Conservation (phyloP, 352 stramenopile genomes). For the Globisporangium viniferum region DNA sequence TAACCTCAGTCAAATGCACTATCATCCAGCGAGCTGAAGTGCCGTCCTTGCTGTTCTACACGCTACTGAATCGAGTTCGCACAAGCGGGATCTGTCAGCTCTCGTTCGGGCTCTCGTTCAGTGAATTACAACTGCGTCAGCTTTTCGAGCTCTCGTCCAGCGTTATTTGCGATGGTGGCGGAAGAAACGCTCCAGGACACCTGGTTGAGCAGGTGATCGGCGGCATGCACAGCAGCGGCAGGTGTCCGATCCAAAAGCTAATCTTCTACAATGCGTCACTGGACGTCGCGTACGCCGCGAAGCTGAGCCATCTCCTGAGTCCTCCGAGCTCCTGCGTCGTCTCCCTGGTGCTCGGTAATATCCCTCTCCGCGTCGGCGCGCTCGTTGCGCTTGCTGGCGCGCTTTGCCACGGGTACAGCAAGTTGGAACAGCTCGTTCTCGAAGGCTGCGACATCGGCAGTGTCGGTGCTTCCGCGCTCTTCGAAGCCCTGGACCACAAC, state of each 20-base stretch:
- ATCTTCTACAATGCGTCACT: conserved; percentile 70
- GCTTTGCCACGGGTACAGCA: conserved; percentile 42
- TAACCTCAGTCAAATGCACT: neutral
- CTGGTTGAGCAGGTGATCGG: conserved; percentile 55
- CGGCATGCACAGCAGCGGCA: conserved; percentile 28
- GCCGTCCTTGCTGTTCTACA: conserved; percentile 69
- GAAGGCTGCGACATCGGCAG: conserved; percentile 61
- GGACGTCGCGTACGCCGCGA: conserved; percentile 25
- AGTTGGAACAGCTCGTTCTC: conserved; percentile 68
- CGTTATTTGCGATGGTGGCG: conserved; percentile 52
- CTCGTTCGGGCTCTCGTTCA: conserved; percentile 42
- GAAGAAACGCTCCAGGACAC: conserved; percentile 15
- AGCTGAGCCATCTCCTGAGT: conserved; percentile 35
- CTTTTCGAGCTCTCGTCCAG: conserved; percentile 54
- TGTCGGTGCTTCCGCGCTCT: conserved; percentile 39
- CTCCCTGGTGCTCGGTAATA: conserved; percentile 65
- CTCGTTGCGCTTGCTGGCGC: conserved; percentile 45
- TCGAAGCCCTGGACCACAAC: conserved; percentile 46
- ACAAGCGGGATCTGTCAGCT: conserved; percentile 64
- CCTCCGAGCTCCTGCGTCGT: conserved; percentile 30
- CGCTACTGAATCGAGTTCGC: conserved; percentile 64
- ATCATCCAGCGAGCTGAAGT: conserved; percentile 43
- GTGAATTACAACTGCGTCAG: conserved; percentile 45
- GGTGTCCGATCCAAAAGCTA: conserved; percentile 50
- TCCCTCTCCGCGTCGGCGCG: conserved; percentile 29